Base-by-base conservation (phyloP, 2,329 filamentous ascomycete species). In the Pseudogymnoascus sp. region DNA sequence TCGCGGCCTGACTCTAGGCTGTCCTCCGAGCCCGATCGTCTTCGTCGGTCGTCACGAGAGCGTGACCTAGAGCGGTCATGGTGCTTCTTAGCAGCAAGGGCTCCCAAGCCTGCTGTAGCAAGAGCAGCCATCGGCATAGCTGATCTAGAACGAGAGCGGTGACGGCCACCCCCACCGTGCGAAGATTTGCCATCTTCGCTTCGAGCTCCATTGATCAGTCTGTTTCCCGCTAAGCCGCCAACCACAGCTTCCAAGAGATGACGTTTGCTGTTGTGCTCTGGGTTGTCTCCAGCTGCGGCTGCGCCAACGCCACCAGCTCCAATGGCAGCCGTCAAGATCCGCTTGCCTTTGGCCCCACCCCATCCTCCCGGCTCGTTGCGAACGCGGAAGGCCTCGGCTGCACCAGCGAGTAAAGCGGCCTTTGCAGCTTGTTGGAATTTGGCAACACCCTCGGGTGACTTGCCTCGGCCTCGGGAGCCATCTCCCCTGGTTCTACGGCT, bases 271-370 rank as follows among this genome's bases (percentile, higher is more conserved):
- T 90, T 87, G 68, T 88, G 85, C 16, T 82, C 80, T 5, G 86
- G 82, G 69, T 92, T 82, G 60, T 79, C 79, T 67, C 87, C 84
- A 62, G 88, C 79, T 42, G 92, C 82, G 23, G 87, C 87, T 7
- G 87, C 86, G 74, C 97, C 91, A 65, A 96, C 89, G 63, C 91
- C 90, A 67, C 90, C 93, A 64, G 93, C 92, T 75, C 91, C 89
- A 25, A 84, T 83, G 25, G 93, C 93, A 58, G 92, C 92, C 22
- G 93, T 97, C 58, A 96, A 83, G 64, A 97, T 85, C 60, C 93
- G 91, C 79, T 92, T 94, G 67, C 92, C 91, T 77, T 97, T 97
- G 66, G 90, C 89, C 38, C 92, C 93, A 66, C 87, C 89, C 92
- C 92, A 97, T 45, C 88, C 84, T 62, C 93, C 93, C 2, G 91